phyloP scores from a whole-genome alignment of 805 yeast species.

The Debaryomyces castellii region DNA sequence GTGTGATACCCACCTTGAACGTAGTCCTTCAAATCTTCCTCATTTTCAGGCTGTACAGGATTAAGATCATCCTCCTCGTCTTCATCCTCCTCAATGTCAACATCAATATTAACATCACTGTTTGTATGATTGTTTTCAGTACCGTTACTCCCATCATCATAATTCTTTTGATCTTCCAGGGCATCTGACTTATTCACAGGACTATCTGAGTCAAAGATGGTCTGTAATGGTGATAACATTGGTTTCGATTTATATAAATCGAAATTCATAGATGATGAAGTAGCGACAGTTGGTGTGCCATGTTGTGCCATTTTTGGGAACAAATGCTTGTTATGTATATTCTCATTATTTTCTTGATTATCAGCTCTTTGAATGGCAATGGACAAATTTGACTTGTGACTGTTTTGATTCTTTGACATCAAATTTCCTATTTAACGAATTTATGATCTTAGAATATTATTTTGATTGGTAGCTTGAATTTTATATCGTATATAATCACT shows the following conservation, averaged over 20 bases:
- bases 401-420: slow-evolving; percentile 16
- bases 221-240: slow-evolving; percentile 34
- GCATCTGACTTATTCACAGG: slow-evolving; percentile 4
- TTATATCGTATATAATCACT: background rate
- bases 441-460: background rate
- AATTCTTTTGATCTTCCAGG: slow-evolving; percentile 8
- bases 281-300: slow-evolving; percentile 28
- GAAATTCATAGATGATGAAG: slow-evolving; percentile 25
- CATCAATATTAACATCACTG: slow-evolving; percentile 6
- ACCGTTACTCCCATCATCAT: background rate
- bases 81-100: slow-evolving; percentile 20
- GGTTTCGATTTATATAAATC: slow-evolving; percentile 27
- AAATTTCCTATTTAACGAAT: slow-evolving; percentile 1
- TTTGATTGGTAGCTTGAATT: background rate
- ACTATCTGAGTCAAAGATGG: slow-evolving; percentile 26
- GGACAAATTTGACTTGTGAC: slow-evolving; percentile 39
- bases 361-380: slow-evolving; percentile 43
- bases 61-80: slow-evolving; percentile 24
- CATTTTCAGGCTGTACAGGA: slow-evolving; percentile 50
- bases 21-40: slow-evolving; percentile 85
- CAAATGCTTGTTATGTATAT: slow-evolving; percentile 14
- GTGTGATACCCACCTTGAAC: slow-evolving; percentile 96
- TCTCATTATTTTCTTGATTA: slow-evolving; percentile 12
- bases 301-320: slow-evolving; percentile 24
- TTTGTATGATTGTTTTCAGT: slow-evolving; percentile 7